Conservation (phyloP, 768 basidiomycete genomes). For the Suillus luteus region DNA sequence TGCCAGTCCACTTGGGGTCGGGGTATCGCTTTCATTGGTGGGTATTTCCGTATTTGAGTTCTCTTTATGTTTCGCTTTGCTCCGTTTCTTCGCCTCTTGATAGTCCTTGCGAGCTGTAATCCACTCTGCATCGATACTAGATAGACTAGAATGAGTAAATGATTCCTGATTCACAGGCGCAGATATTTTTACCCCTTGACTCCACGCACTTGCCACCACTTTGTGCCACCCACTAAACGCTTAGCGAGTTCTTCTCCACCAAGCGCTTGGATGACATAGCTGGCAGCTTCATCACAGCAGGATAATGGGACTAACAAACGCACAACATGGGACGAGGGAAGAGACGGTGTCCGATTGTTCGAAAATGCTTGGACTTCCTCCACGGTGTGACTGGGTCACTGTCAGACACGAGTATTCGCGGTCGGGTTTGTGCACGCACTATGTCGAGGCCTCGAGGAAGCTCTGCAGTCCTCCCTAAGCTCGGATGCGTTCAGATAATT, state of each 20-base stretch:
- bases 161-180: constrained; percentile 21
- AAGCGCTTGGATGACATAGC: constrained; percentile 69
- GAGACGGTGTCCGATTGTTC: constrained; percentile 80
- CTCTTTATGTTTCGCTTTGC: constrained; percentile 45
- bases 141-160: constrained; percentile 13
- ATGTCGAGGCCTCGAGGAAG: constrained; percentile 74
- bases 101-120: constrained; percentile 84
- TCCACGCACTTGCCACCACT: constrained; percentile 98
- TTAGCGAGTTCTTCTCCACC: constrained; percentile 80
- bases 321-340: constrained; percentile 80
- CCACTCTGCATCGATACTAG: constrained; percentile 86
- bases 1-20: constrained; percentile 17
- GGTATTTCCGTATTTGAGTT: constrained; percentile 6
- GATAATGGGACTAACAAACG: constrained; percentile 72
- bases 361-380: constrained; percentile 81
- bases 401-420: background rate
- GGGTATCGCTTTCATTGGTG: constrained; percentile 2
- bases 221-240: constrained; percentile 80
- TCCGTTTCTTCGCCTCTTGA: constrained; percentile 61
- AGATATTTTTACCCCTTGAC: constrained; percentile 67
- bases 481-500: constrained; percentile 1
- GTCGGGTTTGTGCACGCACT: constrained; percentile 44
- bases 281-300: constrained; percentile 75
- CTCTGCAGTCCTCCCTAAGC: constrained; percentile 40
- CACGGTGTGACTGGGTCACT: constrained; percentile 65